Evolutionary conservation across 2,329 filamentous ascomycete species (phyloP), one percentile per base, ranked within the genome.

Genomic region (Hyphodiscus sp.): DNA sequence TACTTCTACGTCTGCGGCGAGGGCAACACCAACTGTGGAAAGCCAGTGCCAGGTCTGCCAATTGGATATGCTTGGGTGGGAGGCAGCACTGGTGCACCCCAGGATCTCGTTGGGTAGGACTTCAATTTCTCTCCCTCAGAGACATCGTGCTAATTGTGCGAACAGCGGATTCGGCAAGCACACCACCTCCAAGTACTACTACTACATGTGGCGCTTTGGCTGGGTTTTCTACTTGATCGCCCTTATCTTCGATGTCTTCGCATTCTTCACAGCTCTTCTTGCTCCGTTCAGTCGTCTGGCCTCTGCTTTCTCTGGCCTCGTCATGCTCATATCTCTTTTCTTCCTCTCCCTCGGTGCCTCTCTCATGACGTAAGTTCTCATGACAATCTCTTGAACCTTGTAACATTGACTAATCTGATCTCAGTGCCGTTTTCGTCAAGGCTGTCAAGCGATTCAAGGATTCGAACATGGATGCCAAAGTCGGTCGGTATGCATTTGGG

Each of bases 211-310:
- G 74, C 83, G 92, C 42, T 96, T 96, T 75, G 87, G 89, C 70
- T 97, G 92, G 81, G 89, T 91, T 41, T 94, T 96, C 71, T 88
- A 88, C 74, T 75, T 97, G 53, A 85, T 97, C 61, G 82, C 84
- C 18, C 80, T 96, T 41, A 83, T 96, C 76, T 94, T 95, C 69
- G 81, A 81, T 58, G 77, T 81, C 47, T 52, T 82, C 23, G 81
- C 86, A 57, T 82, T 91, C 67, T 79, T 90, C 70, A 72, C 78
- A 11, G 81, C 83, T 59, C 76, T 90, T 57, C 71, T 91, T 16
- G 85, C 87, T 16, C 83, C 86, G 66, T 88, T 77, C 70, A 83
- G 83, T 33, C 82, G 87, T 52, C 76, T 91, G 1, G 87, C 85
- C 45, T 80, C 86, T 8, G 85, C 82, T 46, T 69, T 91, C 43